Base-by-base conservation (phyloP, 1,139 yeast genomes). In the Kodamaea plutei region DNA sequence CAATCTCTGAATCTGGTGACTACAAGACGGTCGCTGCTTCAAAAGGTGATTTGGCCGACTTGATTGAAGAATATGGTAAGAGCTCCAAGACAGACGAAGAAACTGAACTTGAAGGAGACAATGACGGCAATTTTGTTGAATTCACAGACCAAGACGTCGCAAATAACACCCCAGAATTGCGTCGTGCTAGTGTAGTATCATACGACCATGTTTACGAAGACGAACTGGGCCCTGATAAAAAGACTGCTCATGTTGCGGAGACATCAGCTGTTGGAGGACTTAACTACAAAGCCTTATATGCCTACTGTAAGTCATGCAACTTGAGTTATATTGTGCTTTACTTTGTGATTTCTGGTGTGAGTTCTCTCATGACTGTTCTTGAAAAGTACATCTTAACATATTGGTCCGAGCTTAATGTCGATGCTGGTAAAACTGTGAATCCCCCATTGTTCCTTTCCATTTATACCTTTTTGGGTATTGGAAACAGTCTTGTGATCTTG, bases 251-350 rank as follows among this genome's bases (percentile, higher is more conserved):
- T 23, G 42, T 47, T 13, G 56, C 50, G 21, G 71, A 64, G 43
- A 46, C 43, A 15, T 46, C 52, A 11, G 47, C 48, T 10, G 54
- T 54, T 31, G 69, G 70, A 6, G 42, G 50, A 7, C 64, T 64
- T 9, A 59, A 61, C 26, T 50, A 61, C 48, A 36, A 40, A 7
- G 55, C 60, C 12, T 62, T 59, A 30, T 37, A 49, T 20, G 58
- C 61, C 29, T 64, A 61, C 33, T 50, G 62, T 33, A 48, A 49
- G 29, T 68, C 70, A 4, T 62, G 69, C 41, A 58, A 59, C 27
- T 54, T 52, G 39, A 36, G 39, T 4, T 56, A 47, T 25, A 43
- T 62, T 19, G 34, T 50, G 1, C 27, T 60, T 8, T 63, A 61
- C 43, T 34, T 61, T 11, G 26, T 47, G 4, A 45, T 56, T 15